Percentiles rank a stretch among this genome's conserved stretches.
phyloP scores from a whole-genome alignment of 2,329 filamentous ascomycete genomes.

The Aspergillus novoparasiticus region DNA sequence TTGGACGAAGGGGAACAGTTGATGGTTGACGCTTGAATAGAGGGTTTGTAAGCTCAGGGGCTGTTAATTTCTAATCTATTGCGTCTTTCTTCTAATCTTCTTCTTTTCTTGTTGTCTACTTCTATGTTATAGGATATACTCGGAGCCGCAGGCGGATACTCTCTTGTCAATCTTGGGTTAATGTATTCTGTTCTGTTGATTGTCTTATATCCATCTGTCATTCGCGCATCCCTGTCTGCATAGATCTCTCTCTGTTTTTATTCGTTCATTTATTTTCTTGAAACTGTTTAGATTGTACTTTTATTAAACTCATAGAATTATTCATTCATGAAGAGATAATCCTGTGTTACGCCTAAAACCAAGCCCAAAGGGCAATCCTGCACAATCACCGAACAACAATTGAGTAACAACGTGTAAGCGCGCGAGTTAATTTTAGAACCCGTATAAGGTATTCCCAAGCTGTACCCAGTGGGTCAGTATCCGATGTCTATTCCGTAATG shows the following conservation, averaged over 20 bases:
- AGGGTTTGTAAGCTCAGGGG: constrained; percentile 11
- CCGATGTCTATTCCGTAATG: neutral
- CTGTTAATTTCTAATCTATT: constrained; percentile 7
- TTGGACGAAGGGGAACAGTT: constrained; percentile 93
- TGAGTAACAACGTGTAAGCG: too few species aligned
- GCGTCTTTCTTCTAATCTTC: constrained; percentile 6
- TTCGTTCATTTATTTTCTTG: neutral
- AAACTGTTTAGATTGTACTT: neutral
- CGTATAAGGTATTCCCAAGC: constrained; percentile 22
- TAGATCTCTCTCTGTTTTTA: too few species aligned
- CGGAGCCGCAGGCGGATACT: constrained; percentile 7
- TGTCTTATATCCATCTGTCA: neutral
- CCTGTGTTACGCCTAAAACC: neutral
- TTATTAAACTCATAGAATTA: neutral
- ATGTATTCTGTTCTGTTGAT: constrained; percentile 1
- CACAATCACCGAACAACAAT: too few species aligned
- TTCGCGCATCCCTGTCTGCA: neutral
- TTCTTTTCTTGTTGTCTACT: constrained; percentile 17
- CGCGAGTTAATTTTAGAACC: neutral
- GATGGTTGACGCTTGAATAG: constrained; percentile 63
- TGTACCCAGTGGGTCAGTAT: neutral
- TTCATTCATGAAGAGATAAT: neutral
- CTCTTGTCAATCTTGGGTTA: constrained; percentile 7
- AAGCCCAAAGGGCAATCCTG: neutral
- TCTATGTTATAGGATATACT: constrained; percentile 9